Evolutionary conservation across 129 eudicot species (phyloP).

Genomic region (Lactuca saligna): DNA sequence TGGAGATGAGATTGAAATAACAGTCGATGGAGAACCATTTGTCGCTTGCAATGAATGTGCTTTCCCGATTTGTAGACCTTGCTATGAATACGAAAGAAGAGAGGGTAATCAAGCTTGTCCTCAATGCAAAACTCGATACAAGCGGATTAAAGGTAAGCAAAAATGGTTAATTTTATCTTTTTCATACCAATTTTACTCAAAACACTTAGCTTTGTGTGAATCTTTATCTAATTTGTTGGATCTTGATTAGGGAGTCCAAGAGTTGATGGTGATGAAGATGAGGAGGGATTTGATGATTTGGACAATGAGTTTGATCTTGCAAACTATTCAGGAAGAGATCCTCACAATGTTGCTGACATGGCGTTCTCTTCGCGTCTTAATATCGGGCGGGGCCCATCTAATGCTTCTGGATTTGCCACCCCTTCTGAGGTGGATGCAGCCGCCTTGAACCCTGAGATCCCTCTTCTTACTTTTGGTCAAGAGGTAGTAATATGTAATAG

Average conservation of each 20-base stretch:
- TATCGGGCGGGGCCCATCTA: slow-evolving; percentile 46
- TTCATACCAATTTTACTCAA: neutral
- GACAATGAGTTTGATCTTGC: slow-evolving; percentile 72
- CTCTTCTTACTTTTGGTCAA: slow-evolving; percentile 91
- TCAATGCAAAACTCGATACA: slow-evolving; percentile 90
- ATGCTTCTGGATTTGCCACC: slow-evolving; percentile 60
- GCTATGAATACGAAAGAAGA: slow-evolving; percentile 89
- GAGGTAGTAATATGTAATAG: slow-evolving; percentile 51
- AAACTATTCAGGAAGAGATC: slow-evolving; percentile 45
- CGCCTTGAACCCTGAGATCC: slow-evolving; percentile 61
- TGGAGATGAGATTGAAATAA: slow-evolving; percentile 89
- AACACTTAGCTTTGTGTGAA: neutral
- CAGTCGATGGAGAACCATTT: slow-evolving; percentile 76
- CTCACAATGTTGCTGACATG: slow-evolving; percentile 52
- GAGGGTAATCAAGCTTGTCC: slow-evolving; percentile 97
- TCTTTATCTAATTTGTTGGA: slow-evolving; percentile 5
- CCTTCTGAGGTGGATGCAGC: slow-evolving; percentile 60
- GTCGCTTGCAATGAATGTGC: slow-evolving; percentile 98
- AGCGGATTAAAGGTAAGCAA: slow-evolving; percentile 70
- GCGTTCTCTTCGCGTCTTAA: slow-evolving; percentile 46
- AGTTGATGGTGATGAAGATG: slow-evolving; percentile 96
- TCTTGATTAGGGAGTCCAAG: slow-evolving; percentile 71
- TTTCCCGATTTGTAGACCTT: slow-evolving; percentile 85
- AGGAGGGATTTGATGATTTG: slow-evolving; percentile 88
- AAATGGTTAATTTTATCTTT: neutral